These are phyloP conservation scores for Naganishia albida DNA, from an alignment of 1,284 basidiomycete species.

Conservation along the genomic window DNA sequence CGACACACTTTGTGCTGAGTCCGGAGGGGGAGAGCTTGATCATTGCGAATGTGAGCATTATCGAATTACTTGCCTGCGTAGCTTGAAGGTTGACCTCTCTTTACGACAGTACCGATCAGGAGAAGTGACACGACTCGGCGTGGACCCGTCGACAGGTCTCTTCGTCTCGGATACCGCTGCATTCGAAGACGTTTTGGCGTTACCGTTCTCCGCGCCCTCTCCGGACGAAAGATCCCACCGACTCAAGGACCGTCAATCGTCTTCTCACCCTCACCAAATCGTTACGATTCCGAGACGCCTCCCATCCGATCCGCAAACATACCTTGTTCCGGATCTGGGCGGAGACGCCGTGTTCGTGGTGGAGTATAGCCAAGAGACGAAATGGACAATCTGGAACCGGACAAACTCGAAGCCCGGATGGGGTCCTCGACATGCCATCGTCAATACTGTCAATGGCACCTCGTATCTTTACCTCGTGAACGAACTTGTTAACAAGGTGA, in stretches of 20 bases:
- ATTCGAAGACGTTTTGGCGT: neutral
- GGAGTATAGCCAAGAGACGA: neutral
- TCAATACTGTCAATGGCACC: conserved; percentile 3
- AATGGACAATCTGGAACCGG: conserved; percentile 17
- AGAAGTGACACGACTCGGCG: conserved; percentile 12
- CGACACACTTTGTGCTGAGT: conserved; percentile 24
- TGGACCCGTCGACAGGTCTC: conserved; percentile 18
- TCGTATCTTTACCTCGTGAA: conserved; percentile 20
- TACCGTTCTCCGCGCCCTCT: conserved; percentile 5
- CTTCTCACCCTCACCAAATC: conserved; percentile 27
- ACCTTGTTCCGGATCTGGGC: conserved; percentile 27
- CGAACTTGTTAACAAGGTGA: conserved; percentile 22
- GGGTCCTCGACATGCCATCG: conserved; percentile 26
- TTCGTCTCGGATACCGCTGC: conserved; percentile 4
- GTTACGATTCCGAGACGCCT: conserved; percentile 8
- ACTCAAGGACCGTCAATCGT: conserved; percentile 22
- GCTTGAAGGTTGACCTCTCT: neutral
- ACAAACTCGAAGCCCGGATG: conserved; percentile 1
- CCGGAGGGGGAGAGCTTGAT: conserved; percentile 18
- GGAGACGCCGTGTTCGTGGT: conserved; percentile 24
- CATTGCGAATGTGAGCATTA: conserved; percentile 25
- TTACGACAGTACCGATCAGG: conserved; percentile 26
- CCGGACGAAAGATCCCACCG: neutral
- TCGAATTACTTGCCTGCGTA: neutral
- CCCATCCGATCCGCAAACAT: conserved; percentile 9